Evolutionary conservation across 2,329 filamentous ascomycete species (phyloP), one percentile per base, ranked within the genome.

Genomic region (Clarireedia homoeocarpa): DNA sequence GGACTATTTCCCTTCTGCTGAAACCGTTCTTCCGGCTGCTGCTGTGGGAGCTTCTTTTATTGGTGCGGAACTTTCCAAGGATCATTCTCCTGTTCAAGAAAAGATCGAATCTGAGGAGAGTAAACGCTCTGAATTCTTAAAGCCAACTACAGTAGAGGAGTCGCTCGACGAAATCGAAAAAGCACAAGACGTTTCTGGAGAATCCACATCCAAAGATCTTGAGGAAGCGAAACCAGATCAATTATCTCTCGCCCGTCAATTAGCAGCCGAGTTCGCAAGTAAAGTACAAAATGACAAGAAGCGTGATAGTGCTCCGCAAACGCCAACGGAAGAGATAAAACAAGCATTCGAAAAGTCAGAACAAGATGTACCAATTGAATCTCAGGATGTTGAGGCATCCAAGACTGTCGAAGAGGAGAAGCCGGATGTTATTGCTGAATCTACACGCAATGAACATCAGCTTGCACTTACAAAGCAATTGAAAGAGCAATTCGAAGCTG

Each of bases 401-500:
- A 23, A 14, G 10, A 14, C 48, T 1, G 23, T 42, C 23, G 53
- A 59, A 14, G 52, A 45, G 5, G 55, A 56, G 23, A 34, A 39
- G 23, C 24, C 50, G 5, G 59, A 51, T 26, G 63, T 62, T 52
- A 60, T 56, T 10, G 50, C 63, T 7, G 56, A 56, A 34, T 62
- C 58, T 17, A 63, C 56, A 17, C 62, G 66, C 24, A 62, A 61
- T 15, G 59, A 63, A 34, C 62, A 67, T 15, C 65, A 68, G 56
- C 59, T 67, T 26, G 59, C 61, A 42, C 57, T 66, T 50, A 62
- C 65, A 27, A 57, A 65, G 12, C 65, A 66, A 57, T 45, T 65
- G 39, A 63, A 67, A 38, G 65, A 67, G 47, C 63, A 66, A 53
- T 65, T 65, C 26, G 60, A 47, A 38, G 62, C 63, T 46, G 49